These are phyloP conservation scores for Dactylellina cionopaga DNA, from an alignment of 2,329 filamentous ascomycete species.

Conservation along the genomic window DNA sequence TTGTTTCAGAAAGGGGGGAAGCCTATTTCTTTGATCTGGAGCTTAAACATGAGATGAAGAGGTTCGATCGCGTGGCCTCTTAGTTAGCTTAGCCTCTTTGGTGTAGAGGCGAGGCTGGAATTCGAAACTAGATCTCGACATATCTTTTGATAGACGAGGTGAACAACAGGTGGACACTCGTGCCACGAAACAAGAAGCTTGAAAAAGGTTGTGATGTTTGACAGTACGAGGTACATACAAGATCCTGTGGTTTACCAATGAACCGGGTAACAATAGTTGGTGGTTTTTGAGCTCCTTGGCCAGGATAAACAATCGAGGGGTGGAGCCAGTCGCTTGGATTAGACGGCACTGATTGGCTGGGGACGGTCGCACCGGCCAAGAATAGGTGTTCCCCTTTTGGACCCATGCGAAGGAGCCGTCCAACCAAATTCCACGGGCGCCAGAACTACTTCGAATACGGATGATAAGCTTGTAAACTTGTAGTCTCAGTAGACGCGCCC, in stretches of 20 bases:
- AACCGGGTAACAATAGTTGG: too few relatives aligned
- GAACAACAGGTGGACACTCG: too few relatives aligned
- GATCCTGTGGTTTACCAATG: too few relatives aligned
- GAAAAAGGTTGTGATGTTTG: background rate
- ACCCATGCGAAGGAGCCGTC: conserved; percentile 5
- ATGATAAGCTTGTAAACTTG: background rate
- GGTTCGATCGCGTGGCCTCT: too few relatives aligned
- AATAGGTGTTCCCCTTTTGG: conserved; percentile 22
- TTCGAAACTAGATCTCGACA: background rate
- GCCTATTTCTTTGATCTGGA: too few relatives aligned
- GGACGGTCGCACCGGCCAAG: conserved; percentile 43
- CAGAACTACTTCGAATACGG: background rate
- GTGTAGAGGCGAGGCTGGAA: background rate
- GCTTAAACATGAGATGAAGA: too few relatives aligned
- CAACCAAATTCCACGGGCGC: conserved; percentile 26
- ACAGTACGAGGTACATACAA: background rate
- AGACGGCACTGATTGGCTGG: too few relatives aligned
- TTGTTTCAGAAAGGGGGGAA: too few relatives aligned
- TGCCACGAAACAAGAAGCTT: conserved; percentile 2
- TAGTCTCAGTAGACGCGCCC: conserved; percentile 47
- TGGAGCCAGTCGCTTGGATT: too few relatives aligned
- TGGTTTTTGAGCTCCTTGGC: too few relatives aligned
- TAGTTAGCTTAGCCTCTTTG: too few relatives aligned
- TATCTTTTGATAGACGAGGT: background rate
- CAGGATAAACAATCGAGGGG: too few relatives aligned